These are phyloP conservation scores for Allium sativum DNA, from an alignment of 106 monocot genomes.

Conservation along the genomic window DNA sequence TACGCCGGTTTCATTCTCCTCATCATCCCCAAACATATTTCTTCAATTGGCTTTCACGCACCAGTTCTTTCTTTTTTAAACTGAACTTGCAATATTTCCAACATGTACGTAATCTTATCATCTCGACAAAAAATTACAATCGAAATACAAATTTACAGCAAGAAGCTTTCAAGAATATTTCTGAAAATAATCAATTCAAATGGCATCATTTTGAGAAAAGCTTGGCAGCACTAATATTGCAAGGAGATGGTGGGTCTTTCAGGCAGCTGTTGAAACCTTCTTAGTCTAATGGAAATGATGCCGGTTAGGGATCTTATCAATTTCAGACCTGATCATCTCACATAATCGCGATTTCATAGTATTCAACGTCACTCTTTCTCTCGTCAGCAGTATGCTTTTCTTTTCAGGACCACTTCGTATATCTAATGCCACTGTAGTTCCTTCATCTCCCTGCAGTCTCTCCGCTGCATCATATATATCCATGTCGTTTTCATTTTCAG, in stretches of 20 bases:
- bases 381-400: slow-evolving; percentile 48
- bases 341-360: slow-evolving; percentile 84
- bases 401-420: slow-evolving; percentile 57
- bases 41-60: too few relatives aligned
- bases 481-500: slow-evolving; percentile 9
- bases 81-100: too few relatives aligned
- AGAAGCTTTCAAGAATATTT: too few relatives aligned
- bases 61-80: too few relatives aligned
- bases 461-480: too few relatives aligned
- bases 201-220: slow-evolving; percentile 47
- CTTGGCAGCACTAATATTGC: slow-evolving; percentile 43
- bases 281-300: slow-evolving; percentile 72
- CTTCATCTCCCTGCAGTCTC: slow-evolving; percentile 84
- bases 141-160: too few relatives aligned
- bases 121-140: too few relatives aligned
- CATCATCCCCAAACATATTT: too few relatives aligned
- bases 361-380: slow-evolving; percentile 73
- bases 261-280: slow-evolving; percentile 74
- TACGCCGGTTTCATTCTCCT: too few relatives aligned
- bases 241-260: slow-evolving; percentile 61
- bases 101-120: too few relatives aligned
- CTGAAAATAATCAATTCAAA: too few relatives aligned
- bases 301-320: slow-evolving; percentile 50
- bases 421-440: slow-evolving; percentile 70
- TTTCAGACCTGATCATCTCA: slow-evolving; percentile 53